Conservation (phyloP, 140 eudicot genomes). For the Flaveria floridana region DNA sequence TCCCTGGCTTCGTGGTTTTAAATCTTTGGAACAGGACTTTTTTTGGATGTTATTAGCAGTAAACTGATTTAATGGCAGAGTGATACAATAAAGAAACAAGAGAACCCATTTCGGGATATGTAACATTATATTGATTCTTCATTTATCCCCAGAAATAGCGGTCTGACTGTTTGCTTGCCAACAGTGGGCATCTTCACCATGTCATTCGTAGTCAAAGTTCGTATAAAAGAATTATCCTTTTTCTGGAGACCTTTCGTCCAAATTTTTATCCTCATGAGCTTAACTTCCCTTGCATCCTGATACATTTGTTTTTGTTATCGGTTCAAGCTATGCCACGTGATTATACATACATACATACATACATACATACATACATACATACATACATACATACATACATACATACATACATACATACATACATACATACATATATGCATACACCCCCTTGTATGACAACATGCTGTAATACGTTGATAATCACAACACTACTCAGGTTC, state of each 20-base stretch:
- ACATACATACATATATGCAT: too few species aligned
- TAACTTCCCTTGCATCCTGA: not conserved
- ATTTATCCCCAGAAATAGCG: not conserved
- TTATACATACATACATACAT: too few species aligned
- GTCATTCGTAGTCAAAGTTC: not conserved
- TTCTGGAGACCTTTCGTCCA: too few species aligned
- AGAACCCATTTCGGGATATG: slow-evolving; percentile 28
- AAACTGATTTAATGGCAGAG: slow-evolving; percentile 18
- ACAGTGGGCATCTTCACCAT: not conserved
- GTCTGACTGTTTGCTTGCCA: not conserved
- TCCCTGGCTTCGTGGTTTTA: slow-evolving; percentile 16
- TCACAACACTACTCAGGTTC: too few species aligned
- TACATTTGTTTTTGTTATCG: not conserved
- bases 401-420: too few species aligned
- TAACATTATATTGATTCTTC: slow-evolving; percentile 20
- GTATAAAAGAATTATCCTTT: not conserved
- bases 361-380: too few species aligned
- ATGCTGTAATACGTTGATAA: too few species aligned
- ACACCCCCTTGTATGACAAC: too few species aligned
- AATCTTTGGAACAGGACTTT: slow-evolving; percentile 13
- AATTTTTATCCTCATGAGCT: not conserved
- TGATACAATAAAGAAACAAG: slow-evolving; percentile 14
- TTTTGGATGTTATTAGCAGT: slow-evolving; percentile 24
- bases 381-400: too few species aligned
- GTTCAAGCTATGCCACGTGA: not conserved